Conservation (phyloP, 2,329 filamentous ascomycete species). For the Paracorniculantispora psalliotae region DNA sequence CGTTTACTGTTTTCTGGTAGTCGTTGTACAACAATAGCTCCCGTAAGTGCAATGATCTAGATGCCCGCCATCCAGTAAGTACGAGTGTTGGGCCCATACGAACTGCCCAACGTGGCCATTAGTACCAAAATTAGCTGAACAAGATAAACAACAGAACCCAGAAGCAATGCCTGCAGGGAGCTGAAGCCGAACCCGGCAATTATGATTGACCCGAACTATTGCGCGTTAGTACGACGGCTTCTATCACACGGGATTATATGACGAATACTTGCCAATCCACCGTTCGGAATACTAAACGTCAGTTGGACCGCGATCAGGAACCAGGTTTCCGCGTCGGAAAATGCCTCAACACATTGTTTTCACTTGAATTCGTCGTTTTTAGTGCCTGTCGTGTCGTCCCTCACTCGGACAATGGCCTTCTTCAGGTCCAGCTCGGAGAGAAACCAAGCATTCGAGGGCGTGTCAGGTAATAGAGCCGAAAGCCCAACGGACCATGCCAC, state of each 20-base stretch:
- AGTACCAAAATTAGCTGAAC: conserved; percentile 23
- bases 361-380: conserved; percentile 24
- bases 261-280: conserved; percentile 54
- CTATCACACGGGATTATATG: too few relatives aligned
- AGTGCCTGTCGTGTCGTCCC: neutral
- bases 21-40: conserved; percentile 22
- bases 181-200: conserved; percentile 21
- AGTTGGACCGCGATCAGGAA: conserved; percentile 34
- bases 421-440: neutral
- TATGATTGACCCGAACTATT: conserved; percentile 23
- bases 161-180: conserved; percentile 19
- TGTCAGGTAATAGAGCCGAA: neutral
- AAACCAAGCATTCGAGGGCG: neutral
- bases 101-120: conserved; percentile 19
- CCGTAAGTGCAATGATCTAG: conserved; percentile 17
- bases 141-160: conserved; percentile 18
- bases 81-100: conserved; percentile 20
- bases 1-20: conserved; percentile 12
- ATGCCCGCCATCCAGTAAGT: conserved; percentile 23
- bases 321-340: conserved; percentile 39
- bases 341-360: conserved; percentile 36
- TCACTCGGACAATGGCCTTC: neutral
- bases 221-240: too few relatives aligned
- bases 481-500: neutral
- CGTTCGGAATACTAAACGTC: conserved; percentile 40